These are phyloP conservation scores for Rhipidocladum racemiflorum DNA, from an alignment of 176 grass and related monocot species.

Conservation along the genomic window DNA sequence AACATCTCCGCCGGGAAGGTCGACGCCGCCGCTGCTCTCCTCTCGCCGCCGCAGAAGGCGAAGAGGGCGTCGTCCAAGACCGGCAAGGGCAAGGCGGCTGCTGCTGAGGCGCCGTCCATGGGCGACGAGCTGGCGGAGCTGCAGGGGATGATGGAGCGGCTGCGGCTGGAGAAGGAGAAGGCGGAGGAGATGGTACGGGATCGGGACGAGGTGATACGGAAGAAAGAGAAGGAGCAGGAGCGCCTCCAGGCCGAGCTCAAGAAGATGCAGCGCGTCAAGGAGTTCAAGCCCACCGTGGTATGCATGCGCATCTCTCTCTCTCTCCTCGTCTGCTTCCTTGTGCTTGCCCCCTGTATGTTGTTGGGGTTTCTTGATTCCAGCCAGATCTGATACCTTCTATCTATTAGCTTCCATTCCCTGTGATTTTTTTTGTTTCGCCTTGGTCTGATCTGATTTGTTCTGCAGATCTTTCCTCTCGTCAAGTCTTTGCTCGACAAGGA, in stretches of 20 bases:
- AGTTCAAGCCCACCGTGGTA: conserved; percentile 97
- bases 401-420: neutral
- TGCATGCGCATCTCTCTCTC: neutral
- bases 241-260: conserved; percentile 66
- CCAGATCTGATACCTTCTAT: neutral
- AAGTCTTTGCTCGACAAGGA: conserved; percentile 62
- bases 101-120: neutral
- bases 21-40: neutral
- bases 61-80: conserved; percentile 42
- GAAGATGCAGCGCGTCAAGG: conserved; percentile 80
- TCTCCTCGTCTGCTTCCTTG: neutral
- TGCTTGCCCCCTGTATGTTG: neutral
- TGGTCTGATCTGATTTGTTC: neutral
- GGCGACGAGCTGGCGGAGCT: conserved; percentile 57
- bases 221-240: conserved; percentile 66
- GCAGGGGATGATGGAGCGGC: conserved; percentile 62
- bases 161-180: conserved; percentile 78
- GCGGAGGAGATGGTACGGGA: conserved; percentile 72
- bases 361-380: neutral
- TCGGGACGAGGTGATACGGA: conserved; percentile 60
- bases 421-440: rapidly evolving
- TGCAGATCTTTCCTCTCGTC: conserved; percentile 62
- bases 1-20: conserved; percentile 71
- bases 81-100: conserved; percentile 11
- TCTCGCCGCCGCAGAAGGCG: conserved; percentile 36